These are phyloP conservation scores for Apophysomyces variabilis DNA, from an alignment of 371 early-diverging fungal genomes.

Conservation along the genomic window DNA sequence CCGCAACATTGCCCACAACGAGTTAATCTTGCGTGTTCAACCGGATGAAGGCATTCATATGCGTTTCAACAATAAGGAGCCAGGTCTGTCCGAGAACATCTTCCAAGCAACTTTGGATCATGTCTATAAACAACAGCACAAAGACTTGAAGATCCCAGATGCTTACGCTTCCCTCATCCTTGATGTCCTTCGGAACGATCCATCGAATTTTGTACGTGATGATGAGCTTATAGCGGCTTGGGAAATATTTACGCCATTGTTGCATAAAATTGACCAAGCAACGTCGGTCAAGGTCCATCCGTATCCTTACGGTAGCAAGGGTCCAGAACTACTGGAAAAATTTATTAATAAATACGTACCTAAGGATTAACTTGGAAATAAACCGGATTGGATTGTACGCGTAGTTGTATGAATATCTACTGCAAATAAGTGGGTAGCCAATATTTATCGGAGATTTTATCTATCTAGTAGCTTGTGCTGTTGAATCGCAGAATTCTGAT, in stretches of 20 bases:
- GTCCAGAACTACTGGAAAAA: constrained; percentile 77
- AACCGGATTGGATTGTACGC: too few relatives aligned
- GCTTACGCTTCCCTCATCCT: constrained; percentile 95
- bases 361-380: constrained; percentile 21
- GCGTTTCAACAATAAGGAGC: constrained; percentile 95
- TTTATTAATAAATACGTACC: constrained; percentile 78
- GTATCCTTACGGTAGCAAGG: constrained; percentile 90
- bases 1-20: constrained; percentile 81
- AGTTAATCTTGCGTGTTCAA: constrained; percentile 95
- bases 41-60: constrained; percentile 97
- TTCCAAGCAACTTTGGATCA: constrained; percentile 92
- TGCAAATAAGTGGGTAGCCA: too few relatives aligned
- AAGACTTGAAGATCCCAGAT: constrained; percentile 89
- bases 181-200: constrained; percentile 90
- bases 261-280: constrained; percentile 83
- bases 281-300: constrained; percentile 67
- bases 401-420: too few relatives aligned
- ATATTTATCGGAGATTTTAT: too few relatives aligned
- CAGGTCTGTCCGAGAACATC: constrained; percentile 71
- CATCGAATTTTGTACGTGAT: constrained; percentile 95
- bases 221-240: constrained; percentile 97
- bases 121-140: constrained; percentile 86
- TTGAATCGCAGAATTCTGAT: too few relatives aligned
- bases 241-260: constrained; percentile 95
- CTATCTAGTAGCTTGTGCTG: too few relatives aligned